Base-by-base conservation (phyloP, 768 basidiomycete genomes). In the Hortiboletus campestris region DNA sequence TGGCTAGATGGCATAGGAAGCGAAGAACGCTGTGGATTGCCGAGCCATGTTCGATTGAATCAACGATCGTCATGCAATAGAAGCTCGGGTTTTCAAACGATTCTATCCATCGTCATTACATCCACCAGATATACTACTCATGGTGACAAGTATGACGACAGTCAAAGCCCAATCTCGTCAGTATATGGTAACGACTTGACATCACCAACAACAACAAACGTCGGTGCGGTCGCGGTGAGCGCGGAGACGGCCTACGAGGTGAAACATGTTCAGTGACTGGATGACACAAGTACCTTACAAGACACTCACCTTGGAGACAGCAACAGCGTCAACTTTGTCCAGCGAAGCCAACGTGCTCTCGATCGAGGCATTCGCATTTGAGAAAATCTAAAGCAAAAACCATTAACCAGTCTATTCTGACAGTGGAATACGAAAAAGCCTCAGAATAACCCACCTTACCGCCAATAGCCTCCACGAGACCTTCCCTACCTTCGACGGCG, bases 131-230 rank as follows among this genome's bases (percentile, higher is more conserved):
- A 57, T 57, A 48, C 53, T 51, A 29, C 34, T 52, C 25, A 36
- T 38, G 22, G 31, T 46, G 42, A 43, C 36, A 44, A 43, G 40
- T 28, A 16, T 16, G 35, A 39, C 16, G 31, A 39, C 35, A 45
- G 2, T 82, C 72, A 92, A 59, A 94, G 81, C 46, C 91, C 91
- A 56, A 94, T 73, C 71, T 92, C 91, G 65, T 94, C 91, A 62
- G 85, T 82, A 68, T 88, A 88, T 14, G 97, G 96, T 46, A 98
- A 80, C 31, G 81, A 67, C 63, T 78, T 74, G 61, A 85, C 74
- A 67, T 96, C 85, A 43, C 95, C 97, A 46, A 98, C 80, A 12
- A 86, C 88, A 39, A 98, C 92, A 61, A 80, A 92, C 25, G 93
- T 94, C 19, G 95, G 91, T 75, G 92, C 90, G 62, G 78, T 72